Evolutionary conservation across 306 rosid species (phyloP).

Genomic region (Hippophae rhamnoides): DNA sequence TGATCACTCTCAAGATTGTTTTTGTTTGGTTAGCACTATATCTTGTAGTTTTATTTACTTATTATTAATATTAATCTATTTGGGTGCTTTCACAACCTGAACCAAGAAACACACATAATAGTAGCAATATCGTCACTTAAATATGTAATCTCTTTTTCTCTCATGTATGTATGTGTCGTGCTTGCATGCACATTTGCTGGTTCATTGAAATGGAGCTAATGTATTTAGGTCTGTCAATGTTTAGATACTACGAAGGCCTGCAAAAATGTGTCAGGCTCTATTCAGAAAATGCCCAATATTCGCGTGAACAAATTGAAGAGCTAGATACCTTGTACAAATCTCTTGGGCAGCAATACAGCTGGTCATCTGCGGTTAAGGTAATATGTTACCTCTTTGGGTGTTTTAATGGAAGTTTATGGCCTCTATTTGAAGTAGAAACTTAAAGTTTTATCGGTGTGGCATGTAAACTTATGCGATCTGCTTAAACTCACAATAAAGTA

Average conservation of each 20-base stretch:
- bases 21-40: too few relatives aligned
- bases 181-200: background rate
- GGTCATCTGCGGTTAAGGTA: constrained; percentile 98
- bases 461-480: too few relatives aligned
- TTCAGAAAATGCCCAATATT: constrained; percentile 53
- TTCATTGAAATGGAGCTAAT: constrained; percentile 8
- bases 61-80: too few relatives aligned
- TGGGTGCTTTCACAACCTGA: too few relatives aligned
- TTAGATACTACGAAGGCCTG: constrained; percentile 90
- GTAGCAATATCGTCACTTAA: too few relatives aligned
- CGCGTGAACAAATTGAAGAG: constrained; percentile 57
- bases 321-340: constrained; percentile 68
- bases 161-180: background rate
- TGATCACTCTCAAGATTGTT: too few relatives aligned
- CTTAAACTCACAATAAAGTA: too few relatives aligned
- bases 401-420: background rate
- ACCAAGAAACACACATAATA: too few relatives aligned
- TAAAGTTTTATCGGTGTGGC: too few relatives aligned
- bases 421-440: too few relatives aligned
- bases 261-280: constrained; percentile 79
- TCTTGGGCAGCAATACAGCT: constrained; percentile 59
- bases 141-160: background rate
- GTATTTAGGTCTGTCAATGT: constrained; percentile 11
- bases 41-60: too few relatives aligned
- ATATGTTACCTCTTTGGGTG: background rate